Percentiles rank a stretch among this genome's conserved stretches.
Evolutionary conservation across 2,329 filamentous ascomycete species (phyloP).

Genomic region (Xenoacremonium recifei): DNA sequence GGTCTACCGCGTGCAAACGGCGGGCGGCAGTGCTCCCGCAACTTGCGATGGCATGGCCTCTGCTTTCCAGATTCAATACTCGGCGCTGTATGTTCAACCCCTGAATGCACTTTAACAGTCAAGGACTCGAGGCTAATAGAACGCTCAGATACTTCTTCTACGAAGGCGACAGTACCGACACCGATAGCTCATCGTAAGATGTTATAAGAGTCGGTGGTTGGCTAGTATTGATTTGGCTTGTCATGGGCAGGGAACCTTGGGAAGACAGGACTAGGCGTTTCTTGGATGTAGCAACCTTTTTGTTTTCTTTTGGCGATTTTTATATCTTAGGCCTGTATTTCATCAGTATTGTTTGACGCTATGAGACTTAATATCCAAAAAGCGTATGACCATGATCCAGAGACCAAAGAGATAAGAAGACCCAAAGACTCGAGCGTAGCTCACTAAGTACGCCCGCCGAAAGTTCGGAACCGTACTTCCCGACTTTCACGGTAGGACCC

Average conservation of each 20-base stretch:
- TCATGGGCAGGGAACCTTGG: not conserved
- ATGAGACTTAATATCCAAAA: too few relatives aligned
- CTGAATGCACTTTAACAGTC: not conserved
- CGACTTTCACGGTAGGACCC: too few relatives aligned
- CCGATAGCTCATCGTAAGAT: too few relatives aligned
- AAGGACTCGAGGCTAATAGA: constrained; percentile 11
- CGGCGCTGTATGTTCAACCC: constrained; percentile 75
- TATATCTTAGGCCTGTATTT: too few relatives aligned
- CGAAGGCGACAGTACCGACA: constrained; percentile 14
- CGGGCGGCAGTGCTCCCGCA: constrained; percentile 72
- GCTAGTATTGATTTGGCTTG: not conserved
- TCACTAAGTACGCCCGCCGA: too few relatives aligned
- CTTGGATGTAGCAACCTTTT: not conserved
- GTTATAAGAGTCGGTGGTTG: too few relatives aligned
- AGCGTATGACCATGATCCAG: too few relatives aligned
- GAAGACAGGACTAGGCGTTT: constrained; percentile 2
- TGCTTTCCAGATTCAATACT: constrained; percentile 73
- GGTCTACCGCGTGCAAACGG: constrained; percentile 82
- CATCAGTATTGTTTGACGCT: too few relatives aligned
- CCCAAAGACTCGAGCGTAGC: too few relatives aligned
- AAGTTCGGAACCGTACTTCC: too few relatives aligned
- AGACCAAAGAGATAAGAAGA: too few relatives aligned
- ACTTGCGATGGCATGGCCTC: constrained; percentile 66
- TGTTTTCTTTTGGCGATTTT: constrained; percentile 1
- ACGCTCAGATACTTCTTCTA: constrained; percentile 27